Conservation (phyloP, 192 early-diverging fungal genomes). For the Oehlia diaphana region DNA sequence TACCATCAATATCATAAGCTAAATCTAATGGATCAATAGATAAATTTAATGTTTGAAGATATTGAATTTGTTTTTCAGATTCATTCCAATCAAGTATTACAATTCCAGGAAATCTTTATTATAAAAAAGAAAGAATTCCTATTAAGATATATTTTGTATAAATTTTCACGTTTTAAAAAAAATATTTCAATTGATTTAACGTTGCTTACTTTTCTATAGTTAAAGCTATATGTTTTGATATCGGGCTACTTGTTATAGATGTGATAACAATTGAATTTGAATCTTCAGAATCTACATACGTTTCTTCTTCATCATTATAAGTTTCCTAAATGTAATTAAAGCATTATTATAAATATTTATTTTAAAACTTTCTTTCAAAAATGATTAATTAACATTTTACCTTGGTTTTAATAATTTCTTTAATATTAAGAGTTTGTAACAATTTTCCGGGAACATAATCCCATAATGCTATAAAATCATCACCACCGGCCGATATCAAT, state of each 20-base stretch:
- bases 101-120: slow-evolving; percentile 29
- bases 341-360: too few species aligned
- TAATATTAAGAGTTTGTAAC: slow-evolving; percentile 67
- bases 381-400: neutral
- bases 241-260: slow-evolving; percentile 39
- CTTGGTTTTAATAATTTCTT: slow-evolving; percentile 24
- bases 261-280: slow-evolving; percentile 38
- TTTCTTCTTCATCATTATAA: neutral
- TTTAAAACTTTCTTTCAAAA: neutral
- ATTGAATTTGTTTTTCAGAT: slow-evolving; percentile 32
- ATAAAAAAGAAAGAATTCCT: neutral
- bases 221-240: slow-evolving; percentile 46
- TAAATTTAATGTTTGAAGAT: slow-evolving; percentile 36
- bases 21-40: slow-evolving; percentile 37
- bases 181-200: neutral
- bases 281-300: neutral
- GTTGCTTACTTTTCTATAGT: slow-evolving; percentile 44
- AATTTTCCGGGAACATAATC: slow-evolving; percentile 60
- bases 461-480: slow-evolving; percentile 79
- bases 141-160: neutral
- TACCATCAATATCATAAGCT: slow-evolving; percentile 48
- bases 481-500: slow-evolving; percentile 84
- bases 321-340: neutral
- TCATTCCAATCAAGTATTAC: slow-evolving; percentile 45
- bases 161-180: neutral